These are phyloP conservation scores for Stephania cephalantha DNA, from an alignment of 164 flowering plant species.

Conservation along the genomic window DNA sequence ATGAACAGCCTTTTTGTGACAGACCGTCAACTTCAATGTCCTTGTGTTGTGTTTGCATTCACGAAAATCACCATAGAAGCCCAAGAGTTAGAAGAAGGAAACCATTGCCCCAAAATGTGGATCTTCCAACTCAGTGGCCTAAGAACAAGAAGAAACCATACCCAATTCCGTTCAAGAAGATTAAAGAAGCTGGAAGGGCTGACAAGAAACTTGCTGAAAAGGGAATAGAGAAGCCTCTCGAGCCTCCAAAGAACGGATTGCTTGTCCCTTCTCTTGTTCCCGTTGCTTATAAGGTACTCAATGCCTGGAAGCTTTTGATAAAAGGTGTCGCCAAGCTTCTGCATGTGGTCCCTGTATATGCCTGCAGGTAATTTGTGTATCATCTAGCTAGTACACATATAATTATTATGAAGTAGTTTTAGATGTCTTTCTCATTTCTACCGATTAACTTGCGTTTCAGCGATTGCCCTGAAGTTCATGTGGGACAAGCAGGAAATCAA, in stretches of 20 bases:
- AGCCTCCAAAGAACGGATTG: conserved; percentile 87
- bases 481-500: conserved; percentile 56
- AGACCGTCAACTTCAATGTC: conserved; percentile 6
- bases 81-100: conserved; percentile 20
- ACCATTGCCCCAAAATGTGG: conserved; percentile 61
- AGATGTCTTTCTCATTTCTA: not conserved
- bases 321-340: conserved; percentile 74
- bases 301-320: conserved; percentile 78
- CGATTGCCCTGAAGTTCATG: conserved; percentile 77
- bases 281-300: conserved; percentile 74
- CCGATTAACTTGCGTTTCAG: conserved; percentile 29
- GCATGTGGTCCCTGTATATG: conserved; percentile 83
- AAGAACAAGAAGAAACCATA: conserved; percentile 84
- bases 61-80: conserved; percentile 9
- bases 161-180: conserved; percentile 73
- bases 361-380: conserved; percentile 58
- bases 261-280: conserved; percentile 76
- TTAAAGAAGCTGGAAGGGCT: conserved; percentile 47
- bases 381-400: not conserved
- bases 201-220: conserved; percentile 67
- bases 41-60: conserved; percentile 8
- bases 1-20: conserved; percentile 12
- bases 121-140: conserved; percentile 68
- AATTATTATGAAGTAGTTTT: not conserved
- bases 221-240: conserved; percentile 82